Base-by-base conservation (phyloP, 2,329 filamentous ascomycete genomes). In the Sporothrix curviconia region DNA sequence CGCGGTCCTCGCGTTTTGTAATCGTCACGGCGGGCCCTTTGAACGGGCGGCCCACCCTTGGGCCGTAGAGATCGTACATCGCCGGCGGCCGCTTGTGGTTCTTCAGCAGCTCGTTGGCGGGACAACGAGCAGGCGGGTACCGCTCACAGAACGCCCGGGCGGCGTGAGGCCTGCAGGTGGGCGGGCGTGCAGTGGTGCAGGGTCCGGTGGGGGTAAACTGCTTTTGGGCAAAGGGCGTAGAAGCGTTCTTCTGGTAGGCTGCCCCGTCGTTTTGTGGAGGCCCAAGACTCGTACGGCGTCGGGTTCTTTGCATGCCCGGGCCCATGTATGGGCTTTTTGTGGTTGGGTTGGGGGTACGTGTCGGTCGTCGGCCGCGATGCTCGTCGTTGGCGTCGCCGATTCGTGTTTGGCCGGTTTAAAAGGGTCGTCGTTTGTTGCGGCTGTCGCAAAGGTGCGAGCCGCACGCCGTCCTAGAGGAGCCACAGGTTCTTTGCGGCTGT, bases 191-290 rank as follows among this genome's bases (percentile, higher is more conserved):
- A 69, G 60, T 75, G 71, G 59, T 74, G 70, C 7, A 81, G 82
- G 71, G 99, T 94, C 0, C 94, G 94, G 68, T 99, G 94, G 74
- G n/a, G n/a, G n/a, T n/a, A n/a, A 99, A 99, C 47, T 95, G 78
- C 75, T 97, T 99, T n/a, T n/a, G n/a, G n/a, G 58, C 95, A 94
- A 54, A 99, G 82, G 67, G 92, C 82, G 71, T 95, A 94, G 78
- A 91, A 99, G 59, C 84, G 84, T 79, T 74, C 72, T 99, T 97
- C 61, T 82, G 86, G 71, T 99, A 97, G 2, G 84, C 80, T n/a
- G n/a, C n/a, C n/a, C n/a, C 14, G 83, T 84, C 58, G 76, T 75
- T 32, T 72, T 70, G 55, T 71, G 66, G 49, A 76, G 71, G 60
- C 81, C 77, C 66, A 97, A 85, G 68, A 99, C 67, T 97, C 89